phyloP scores from a whole-genome alignment of 352 stramenopile species.

The Phytophthora sp. region DNA sequence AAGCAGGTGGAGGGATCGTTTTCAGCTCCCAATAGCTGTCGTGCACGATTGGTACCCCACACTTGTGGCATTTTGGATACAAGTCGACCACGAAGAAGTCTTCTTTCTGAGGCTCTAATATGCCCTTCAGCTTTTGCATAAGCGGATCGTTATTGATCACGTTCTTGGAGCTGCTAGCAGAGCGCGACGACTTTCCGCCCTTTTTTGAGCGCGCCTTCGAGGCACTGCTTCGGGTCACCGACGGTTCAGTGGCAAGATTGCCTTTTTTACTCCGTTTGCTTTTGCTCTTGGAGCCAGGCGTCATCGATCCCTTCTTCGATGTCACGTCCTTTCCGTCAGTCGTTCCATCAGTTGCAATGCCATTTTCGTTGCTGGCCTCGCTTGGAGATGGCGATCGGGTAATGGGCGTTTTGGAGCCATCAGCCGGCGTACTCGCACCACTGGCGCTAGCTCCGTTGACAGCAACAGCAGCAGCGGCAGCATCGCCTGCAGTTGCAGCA shows the following conservation, averaged over 20 bases:
- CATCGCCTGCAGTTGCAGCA: constrained; percentile 15
- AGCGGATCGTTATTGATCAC: constrained; percentile 92
- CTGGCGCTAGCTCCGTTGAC: constrained; percentile 4
- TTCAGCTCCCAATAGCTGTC: constrained; percentile 87
- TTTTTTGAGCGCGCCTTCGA: constrained; percentile 80
- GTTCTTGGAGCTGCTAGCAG: constrained; percentile 65
- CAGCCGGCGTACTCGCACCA: constrained; percentile 13
- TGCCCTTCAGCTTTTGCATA: constrained; percentile 98
- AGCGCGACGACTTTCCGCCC: constrained; percentile 42
- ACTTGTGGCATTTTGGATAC: constrained; percentile 91
- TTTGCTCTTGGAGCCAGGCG: constrained; percentile 60
- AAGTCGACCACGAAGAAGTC: constrained; percentile 99
- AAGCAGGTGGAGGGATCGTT: constrained; percentile 58
- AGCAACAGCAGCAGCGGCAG: neutral
- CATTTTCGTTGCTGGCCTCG: constrained; percentile 47
- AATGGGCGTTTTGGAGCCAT: constrained; percentile 47
- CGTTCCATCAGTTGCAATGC: neutral
- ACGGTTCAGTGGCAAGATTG: constrained; percentile 52
- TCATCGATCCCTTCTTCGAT: constrained; percentile 32
- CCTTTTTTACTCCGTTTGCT: constrained; percentile 64
- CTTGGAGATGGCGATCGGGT: constrained; percentile 57
- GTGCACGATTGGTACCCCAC: constrained; percentile 81
- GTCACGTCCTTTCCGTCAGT: constrained; percentile 12
- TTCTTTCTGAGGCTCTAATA: constrained; percentile 99
- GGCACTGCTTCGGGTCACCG: constrained; percentile 65